phyloP scores from a whole-genome alignment of 2,329 filamentous ascomycete species.

The Penicillium nordicum region DNA sequence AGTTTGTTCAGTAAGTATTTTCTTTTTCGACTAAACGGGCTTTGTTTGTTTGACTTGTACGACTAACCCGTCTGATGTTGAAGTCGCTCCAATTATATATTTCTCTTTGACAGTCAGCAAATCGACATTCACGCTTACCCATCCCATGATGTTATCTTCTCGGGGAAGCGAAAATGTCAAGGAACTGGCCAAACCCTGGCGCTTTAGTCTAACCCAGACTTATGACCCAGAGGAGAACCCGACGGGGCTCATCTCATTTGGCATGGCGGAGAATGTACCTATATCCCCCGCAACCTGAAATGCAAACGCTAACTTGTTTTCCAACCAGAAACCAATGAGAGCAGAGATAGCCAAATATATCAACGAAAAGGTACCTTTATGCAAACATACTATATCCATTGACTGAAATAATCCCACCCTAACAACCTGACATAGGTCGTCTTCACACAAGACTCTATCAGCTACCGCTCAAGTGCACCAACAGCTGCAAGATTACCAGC shows the following conservation, averaged over 20 bases:
- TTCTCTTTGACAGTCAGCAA: background rate
- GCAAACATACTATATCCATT: background rate
- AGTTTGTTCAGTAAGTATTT: background rate
- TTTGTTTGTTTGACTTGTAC: background rate
- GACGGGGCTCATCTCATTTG: conserved; percentile 35
- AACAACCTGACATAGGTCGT: conserved; percentile 21
- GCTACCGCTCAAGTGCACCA: conserved; percentile 42
- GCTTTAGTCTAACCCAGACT: conserved; percentile 24
- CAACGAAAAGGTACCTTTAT: conserved; percentile 31
- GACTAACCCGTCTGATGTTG: no score
- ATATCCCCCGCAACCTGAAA: background rate
- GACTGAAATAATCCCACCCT: background rate
- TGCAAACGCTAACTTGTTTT: background rate
- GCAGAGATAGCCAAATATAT: conserved; percentile 40
- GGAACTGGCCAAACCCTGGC: conserved; percentile 25
- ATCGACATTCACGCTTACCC: background rate
- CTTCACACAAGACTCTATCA: conserved; percentile 35
- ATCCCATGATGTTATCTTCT: conserved; percentile 27
- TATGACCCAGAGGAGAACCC: conserved; percentile 32
- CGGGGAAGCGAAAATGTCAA: conserved; percentile 25
- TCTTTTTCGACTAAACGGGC: no score
- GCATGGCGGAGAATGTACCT: conserved; percentile 37
- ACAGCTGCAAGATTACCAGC: conserved; percentile 39
- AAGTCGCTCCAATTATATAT: background rate
- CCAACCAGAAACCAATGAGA: conserved; percentile 34